Base-by-base conservation (phyloP, 176 grass and related monocot species). In the Panicum miliaceum region DNA sequence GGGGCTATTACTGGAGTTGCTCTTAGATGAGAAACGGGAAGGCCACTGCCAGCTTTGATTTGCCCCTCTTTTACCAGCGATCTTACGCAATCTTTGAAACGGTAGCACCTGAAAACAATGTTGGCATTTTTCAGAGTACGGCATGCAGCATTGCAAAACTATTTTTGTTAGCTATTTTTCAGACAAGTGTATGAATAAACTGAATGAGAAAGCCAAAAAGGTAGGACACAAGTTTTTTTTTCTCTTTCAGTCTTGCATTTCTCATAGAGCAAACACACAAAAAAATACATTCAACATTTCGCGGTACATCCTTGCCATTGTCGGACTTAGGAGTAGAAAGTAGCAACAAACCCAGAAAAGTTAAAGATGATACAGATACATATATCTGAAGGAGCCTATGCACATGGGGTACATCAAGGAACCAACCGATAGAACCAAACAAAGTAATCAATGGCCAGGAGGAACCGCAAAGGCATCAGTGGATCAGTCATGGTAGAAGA, bases 401-500 rank as follows among this genome's bases (percentile, higher is more conserved):
- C 50, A 72, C 43, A 32, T 29, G 69, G 69, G 69, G 43, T 47
- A 90, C 71, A 90, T 20, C 50, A 79, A 86, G 78, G 74, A 58
- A 82, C 71, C 38, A 22, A 53, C 68, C 68, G 8, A 64, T 15
- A 19, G 68, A 51, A 89, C 1, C 38, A 68, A 32, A 23, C 12
- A 74, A 54, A 6, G 29, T 23, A 32, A 7, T 15, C 83, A 32
- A 25, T 66, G 62, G 65, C 60, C 48, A 61, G 16, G 72, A 76
- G 35, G 36, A 86, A 75, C 57, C 51, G 51, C 26, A 58, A 62
- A 53, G 65, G 36, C 64, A 62, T 20, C n/a, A n/a, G 25, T 27
- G 34, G n/a, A 63, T 78, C 69, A 92, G 68, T 92, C 90, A 89
- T 92, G 90, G 68, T 82, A 89, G 84, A 84, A 92, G 68, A 92